Evolutionary conservation across 2,329 filamentous ascomycete species (phyloP).

Genomic region (Cytospora piceicola): DNA sequence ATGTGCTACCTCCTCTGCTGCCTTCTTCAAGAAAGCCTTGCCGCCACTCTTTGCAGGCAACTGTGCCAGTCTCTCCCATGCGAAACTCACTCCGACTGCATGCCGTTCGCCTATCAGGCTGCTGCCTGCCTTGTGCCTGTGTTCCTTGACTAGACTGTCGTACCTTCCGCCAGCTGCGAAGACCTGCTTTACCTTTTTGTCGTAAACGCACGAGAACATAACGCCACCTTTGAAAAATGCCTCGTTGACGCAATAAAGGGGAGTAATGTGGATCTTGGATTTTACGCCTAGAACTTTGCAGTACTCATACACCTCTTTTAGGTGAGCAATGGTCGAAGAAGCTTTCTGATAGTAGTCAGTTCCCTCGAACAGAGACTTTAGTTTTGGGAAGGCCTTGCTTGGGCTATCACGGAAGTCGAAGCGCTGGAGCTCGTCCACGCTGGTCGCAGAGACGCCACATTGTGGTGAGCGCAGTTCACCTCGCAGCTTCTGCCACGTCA

Average conservation of each 20-base stretch:
- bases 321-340: slow-evolving; percentile 75
- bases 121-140: slow-evolving; percentile 68
- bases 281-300: slow-evolving; percentile 74
- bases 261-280: slow-evolving; percentile 81
- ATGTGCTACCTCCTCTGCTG: slow-evolving; percentile 62
- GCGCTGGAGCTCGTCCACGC: slow-evolving; percentile 82
- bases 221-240: slow-evolving; percentile 86
- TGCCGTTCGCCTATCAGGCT: slow-evolving; percentile 61
- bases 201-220: slow-evolving; percentile 88
- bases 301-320: slow-evolving; percentile 78
- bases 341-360: slow-evolving; percentile 74
- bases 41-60: slow-evolving; percentile 59
- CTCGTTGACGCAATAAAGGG: slow-evolving; percentile 86
- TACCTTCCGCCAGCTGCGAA: slow-evolving; percentile 95
- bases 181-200: slow-evolving; percentile 80
- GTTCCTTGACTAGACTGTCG: slow-evolving; percentile 84
- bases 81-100: slow-evolving; percentile 89
- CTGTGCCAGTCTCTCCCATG: slow-evolving; percentile 79
- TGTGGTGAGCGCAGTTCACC: slow-evolving; percentile 79
- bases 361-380: slow-evolving; percentile 64
- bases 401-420: slow-evolving; percentile 82
- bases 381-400: slow-evolving; percentile 59
- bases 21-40: slow-evolving; percentile 70
- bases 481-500: slow-evolving; percentile 82
- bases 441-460: slow-evolving; percentile 84